Base-by-base conservation (phyloP, 306 rosid genomes). In the Erythrophleum fordii region DNA sequence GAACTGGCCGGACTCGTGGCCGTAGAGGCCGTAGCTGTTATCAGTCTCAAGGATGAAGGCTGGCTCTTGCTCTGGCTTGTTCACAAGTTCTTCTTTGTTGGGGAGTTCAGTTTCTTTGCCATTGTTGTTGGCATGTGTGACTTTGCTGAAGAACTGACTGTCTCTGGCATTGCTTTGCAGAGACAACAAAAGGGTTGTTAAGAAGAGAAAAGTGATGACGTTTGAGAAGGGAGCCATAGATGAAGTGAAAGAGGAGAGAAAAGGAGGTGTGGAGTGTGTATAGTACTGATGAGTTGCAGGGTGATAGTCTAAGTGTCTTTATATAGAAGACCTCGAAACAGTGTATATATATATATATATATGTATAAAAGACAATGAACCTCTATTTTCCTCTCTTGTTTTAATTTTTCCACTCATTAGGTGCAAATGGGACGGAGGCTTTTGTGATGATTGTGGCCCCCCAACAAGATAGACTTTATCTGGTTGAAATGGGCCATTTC, bases 91-190 rank as follows among this genome's bases (percentile, higher is more conserved):
- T 10, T 75, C 79, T 72, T 82, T 83, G 77, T 78, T 83, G 69
- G 94, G 85, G 55, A 62, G 11, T 11, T 80, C 64, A 37, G 90
- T 75, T 26, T 86, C 90, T 72, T 90, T 84, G 46, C 25, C 75
- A 12, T 77, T 48, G 87, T 74, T 69, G 80, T 77, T 77, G 72
- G 56, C 48, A 71, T 69, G 85, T 42, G 97, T 56, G 71, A 90
- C 85, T 85, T 95, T 95, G 91, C 94, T 93, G 90, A 95, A 95
- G 92, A 90, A 91, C 39, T 88, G 81, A 72, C 92, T 93, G 4
- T 92, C 97, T 86, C 99, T 87, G 20, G 93, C 96, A 49, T 67
- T 81, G 35, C 72, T 85, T 55, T 89, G 93, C 22, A 85, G 72
- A 76, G 92, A 81, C 29, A 89, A 41, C 46, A 79, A 60, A 87